Percentiles rank a stretch among this genome's conserved stretches.
phyloP scores from a whole-genome alignment of 805 yeast species.

The Blastobotrys americana region DNA sequence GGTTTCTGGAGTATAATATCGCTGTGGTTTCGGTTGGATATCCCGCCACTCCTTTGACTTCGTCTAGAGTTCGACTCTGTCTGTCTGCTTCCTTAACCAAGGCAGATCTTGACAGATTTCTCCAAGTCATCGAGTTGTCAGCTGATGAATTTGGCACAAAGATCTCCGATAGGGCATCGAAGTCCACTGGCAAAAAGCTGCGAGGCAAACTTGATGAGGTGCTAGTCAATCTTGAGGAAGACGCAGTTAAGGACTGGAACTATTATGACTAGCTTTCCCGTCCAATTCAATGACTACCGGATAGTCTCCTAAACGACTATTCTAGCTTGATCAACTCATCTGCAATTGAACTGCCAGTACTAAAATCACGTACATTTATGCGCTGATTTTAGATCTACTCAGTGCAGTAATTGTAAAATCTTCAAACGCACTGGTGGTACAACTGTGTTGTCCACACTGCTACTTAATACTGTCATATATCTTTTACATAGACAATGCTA shows the following conservation, averaged over 20 bases:
- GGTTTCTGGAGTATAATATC: slow-evolving; percentile 67
- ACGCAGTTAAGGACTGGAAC: slow-evolving; percentile 26
- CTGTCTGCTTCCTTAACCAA: slow-evolving; percentile 87
- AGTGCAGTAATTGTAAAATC: too few species aligned
- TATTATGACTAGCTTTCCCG: slow-evolving; percentile 2
- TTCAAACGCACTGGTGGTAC: too few species aligned
- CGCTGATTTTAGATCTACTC: too few species aligned
- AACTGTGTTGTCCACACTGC: too few species aligned
- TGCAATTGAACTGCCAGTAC: too few species aligned
- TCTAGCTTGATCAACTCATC: too few species aligned
- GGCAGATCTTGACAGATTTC: slow-evolving; percentile 79
- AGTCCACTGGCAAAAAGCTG: slow-evolving; percentile 16
- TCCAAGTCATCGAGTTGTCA: slow-evolving; percentile 62
- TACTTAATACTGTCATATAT: too few species aligned
- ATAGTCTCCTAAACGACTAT: too few species aligned
- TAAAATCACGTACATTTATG: too few species aligned
- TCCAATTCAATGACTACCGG: too few species aligned
- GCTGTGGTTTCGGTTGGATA: slow-evolving; percentile 97
- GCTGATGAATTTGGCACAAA: slow-evolving; percentile 74
- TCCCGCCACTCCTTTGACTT: slow-evolving; percentile 91
- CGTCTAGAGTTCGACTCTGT: slow-evolving; percentile 89
- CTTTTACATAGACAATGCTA: too few species aligned
- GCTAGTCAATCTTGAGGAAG: slow-evolving; percentile 61
- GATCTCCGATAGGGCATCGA: slow-evolving; percentile 18
- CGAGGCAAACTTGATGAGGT: slow-evolving; percentile 74